A percentile compares a stretch with the other conserved stretches of the same genome.
These are phyloP conservation scores for Polyplosphaeria fusca DNA, from an alignment of 495 filamentous ascomycete genomes.

Conservation along the genomic window DNA sequence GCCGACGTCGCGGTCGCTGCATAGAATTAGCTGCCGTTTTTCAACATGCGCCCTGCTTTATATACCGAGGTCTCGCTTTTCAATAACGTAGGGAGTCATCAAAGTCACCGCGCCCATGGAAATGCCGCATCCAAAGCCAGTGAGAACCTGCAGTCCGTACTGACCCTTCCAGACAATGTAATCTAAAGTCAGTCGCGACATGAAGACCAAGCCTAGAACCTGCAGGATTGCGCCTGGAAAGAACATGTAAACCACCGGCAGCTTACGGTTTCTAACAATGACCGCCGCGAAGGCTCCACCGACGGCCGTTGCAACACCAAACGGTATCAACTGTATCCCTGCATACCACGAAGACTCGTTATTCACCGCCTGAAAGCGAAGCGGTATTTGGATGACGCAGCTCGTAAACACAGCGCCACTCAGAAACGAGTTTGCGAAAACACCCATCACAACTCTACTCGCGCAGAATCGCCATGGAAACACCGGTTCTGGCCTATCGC, in stretches of 20 bases:
- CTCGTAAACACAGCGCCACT: slow-evolving; percentile 6
- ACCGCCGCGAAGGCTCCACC: neutral
- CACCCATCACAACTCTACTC: slow-evolving; percentile 9
- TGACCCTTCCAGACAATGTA: neutral
- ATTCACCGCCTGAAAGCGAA: slow-evolving; percentile 12
- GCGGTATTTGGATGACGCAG: slow-evolving; percentile 14
- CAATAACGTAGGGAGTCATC: slow-evolving; percentile 5
- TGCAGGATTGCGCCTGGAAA: neutral
- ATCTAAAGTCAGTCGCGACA: neutral
- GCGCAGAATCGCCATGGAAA: slow-evolving; percentile 26
- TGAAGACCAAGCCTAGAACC: slow-evolving; percentile 7
- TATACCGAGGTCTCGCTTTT: slow-evolving; percentile 16
- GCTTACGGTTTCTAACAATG: neutral
- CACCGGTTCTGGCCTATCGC: slow-evolving; percentile 5
- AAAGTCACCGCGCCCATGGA: neutral
- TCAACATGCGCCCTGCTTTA: neutral
- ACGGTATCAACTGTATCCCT: slow-evolving; percentile 6
- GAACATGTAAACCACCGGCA: slow-evolving; percentile 4
- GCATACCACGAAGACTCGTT: slow-evolving; percentile 1
- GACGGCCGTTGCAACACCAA: neutral
- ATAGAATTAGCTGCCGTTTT: neutral
- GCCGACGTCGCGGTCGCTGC: slow-evolving; percentile 6
- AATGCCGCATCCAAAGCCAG: slow-evolving; percentile 3
- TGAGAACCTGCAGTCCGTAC: slow-evolving; percentile 9
- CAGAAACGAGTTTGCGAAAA: slow-evolving; percentile 12